Evolutionary conservation across 371 early-diverging fungal genomes (phyloP).

Genomic region (Actinomucor elegans): DNA sequence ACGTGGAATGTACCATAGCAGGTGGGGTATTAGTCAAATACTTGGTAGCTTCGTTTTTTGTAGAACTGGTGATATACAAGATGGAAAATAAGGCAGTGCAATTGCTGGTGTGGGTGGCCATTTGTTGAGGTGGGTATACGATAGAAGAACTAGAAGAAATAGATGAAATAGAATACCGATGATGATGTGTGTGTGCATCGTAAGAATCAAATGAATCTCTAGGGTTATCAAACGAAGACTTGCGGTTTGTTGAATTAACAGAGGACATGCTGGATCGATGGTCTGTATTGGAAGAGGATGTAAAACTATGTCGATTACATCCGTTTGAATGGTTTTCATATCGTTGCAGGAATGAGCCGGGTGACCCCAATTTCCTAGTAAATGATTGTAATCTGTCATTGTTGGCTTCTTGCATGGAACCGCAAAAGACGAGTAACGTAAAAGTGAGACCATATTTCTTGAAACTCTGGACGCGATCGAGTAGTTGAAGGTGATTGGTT

Average conservation of each 20-base stretch:
- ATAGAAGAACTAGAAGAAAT: background rate
- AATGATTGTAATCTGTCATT: too few relatives aligned
- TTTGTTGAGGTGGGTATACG: background rate
- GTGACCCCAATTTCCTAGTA: slow-evolving; percentile 20
- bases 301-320: background rate
- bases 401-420: slow-evolving; percentile 16
- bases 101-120: too few relatives aligned
- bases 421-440: slow-evolving; percentile 37
- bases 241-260: background rate
- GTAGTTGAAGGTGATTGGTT: slow-evolving; percentile 26
- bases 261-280: background rate
- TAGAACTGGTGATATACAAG: slow-evolving; percentile 25
- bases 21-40: slow-evolving; percentile 23
- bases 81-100: slow-evolving; percentile 13
- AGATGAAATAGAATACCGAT: background rate
- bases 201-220: background rate
- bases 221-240: background rate
- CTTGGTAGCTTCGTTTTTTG: slow-evolving; percentile 19
- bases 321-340: slow-evolving; percentile 8
- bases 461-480: slow-evolving; percentile 19
- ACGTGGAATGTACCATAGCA: slow-evolving; percentile 18
- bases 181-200: background rate
- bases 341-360: slow-evolving; percentile 28
- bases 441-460: slow-evolving; percentile 19
- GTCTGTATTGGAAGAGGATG: background rate